A percentile compares a stretch with the other conserved stretches of the same genome.
These are phyloP conservation scores for Pyricularia pennisetigena DNA, from an alignment of 2,329 filamentous ascomycete genomes.

Conservation along the genomic window DNA sequence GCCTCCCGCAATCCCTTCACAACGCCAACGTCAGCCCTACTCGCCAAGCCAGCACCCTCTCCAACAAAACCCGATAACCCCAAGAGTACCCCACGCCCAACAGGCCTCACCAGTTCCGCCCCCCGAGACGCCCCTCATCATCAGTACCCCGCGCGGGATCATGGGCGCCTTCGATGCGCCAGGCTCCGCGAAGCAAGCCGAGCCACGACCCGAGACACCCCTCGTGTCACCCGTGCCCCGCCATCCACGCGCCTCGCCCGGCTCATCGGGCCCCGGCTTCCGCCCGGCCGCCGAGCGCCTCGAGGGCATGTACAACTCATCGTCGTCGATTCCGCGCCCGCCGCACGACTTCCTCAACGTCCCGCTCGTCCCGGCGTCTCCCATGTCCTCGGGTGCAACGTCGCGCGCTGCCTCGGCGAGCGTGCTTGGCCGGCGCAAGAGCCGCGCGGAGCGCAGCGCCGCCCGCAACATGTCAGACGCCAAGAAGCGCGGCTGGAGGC, in stretches of 20 bases:
- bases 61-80: slow-evolving; percentile 1
- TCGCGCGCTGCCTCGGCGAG: slow-evolving; percentile 17
- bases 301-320: slow-evolving; percentile 41
- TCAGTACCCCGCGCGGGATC: slow-evolving; percentile 48
- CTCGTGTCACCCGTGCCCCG: slow-evolving; percentile 44
- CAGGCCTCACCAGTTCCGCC: slow-evolving; percentile 11
- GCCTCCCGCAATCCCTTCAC: slow-evolving; percentile 5
- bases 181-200: slow-evolving; percentile 19
- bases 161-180: slow-evolving; percentile 41
- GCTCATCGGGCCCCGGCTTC: slow-evolving; percentile 18
- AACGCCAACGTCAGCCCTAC: slow-evolving; percentile 4
- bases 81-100: slow-evolving; percentile 4
- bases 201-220: slow-evolving; percentile 27
- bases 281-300: slow-evolving; percentile 42
- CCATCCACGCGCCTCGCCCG: slow-evolving; percentile 31
- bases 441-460: slow-evolving; percentile 49
- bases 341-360: neutral
- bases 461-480: slow-evolving; percentile 54
- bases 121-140: slow-evolving; percentile 38
- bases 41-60: slow-evolving; percentile 6
- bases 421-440: slow-evolving; percentile 25
- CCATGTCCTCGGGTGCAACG: neutral
- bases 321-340: slow-evolving; percentile 4
- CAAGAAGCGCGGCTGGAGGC: slow-evolving; percentile 43
- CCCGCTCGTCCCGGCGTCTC: neutral